A percentile compares a stretch with the other conserved stretches of the same genome.
These are phyloP conservation scores for Tephrocybe sp. DNA, from an alignment of 768 basidiomycete genomes.

Conservation along the genomic window DNA sequence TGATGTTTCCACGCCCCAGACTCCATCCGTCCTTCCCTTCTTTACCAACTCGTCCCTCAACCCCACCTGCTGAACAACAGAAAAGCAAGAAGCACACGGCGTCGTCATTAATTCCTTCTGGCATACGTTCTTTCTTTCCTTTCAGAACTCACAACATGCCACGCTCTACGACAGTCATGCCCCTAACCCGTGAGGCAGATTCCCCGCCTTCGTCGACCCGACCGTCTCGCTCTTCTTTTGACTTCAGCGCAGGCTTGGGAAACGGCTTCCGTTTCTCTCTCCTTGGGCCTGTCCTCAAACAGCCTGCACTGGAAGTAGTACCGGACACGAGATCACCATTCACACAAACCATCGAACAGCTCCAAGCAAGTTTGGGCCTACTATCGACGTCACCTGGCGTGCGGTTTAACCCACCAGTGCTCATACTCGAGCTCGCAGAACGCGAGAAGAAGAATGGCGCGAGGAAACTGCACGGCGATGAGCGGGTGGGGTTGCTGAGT, in stretches of 20 bases:
- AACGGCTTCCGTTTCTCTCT: slow-evolving; percentile 18
- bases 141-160: slow-evolving; percentile 22
- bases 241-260: slow-evolving; percentile 19
- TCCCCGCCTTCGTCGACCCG: neutral
- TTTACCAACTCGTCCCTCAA: slow-evolving; percentile 13
- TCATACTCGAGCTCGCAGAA: slow-evolving; percentile 50
- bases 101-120: slow-evolving; percentile 36
- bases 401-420: slow-evolving; percentile 41
- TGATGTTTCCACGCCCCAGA: slow-evolving; percentile 40
- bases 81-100: slow-evolving; percentile 26
- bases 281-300: slow-evolving; percentile 16
- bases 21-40: slow-evolving; percentile 26
- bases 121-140: slow-evolving; percentile 43
- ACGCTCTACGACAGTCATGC: slow-evolving; percentile 22
- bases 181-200: slow-evolving; percentile 20
- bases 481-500: slow-evolving; percentile 50
- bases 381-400: slow-evolving; percentile 59
- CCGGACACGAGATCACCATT: slow-evolving; percentile 32
- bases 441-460: slow-evolving; percentile 36
- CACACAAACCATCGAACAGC: slow-evolving; percentile 34
- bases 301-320: slow-evolving; percentile 5
- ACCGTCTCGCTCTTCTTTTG: slow-evolving; percentile 26
- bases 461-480: slow-evolving; percentile 52
- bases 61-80: slow-evolving; percentile 6
- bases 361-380: slow-evolving; percentile 38